Percentiles rank a stretch among this genome's conserved stretches.
Evolutionary conservation across 1,284 basidiomycete species (phyloP).

Genomic region (Cryptococcus depauperatus): DNA sequence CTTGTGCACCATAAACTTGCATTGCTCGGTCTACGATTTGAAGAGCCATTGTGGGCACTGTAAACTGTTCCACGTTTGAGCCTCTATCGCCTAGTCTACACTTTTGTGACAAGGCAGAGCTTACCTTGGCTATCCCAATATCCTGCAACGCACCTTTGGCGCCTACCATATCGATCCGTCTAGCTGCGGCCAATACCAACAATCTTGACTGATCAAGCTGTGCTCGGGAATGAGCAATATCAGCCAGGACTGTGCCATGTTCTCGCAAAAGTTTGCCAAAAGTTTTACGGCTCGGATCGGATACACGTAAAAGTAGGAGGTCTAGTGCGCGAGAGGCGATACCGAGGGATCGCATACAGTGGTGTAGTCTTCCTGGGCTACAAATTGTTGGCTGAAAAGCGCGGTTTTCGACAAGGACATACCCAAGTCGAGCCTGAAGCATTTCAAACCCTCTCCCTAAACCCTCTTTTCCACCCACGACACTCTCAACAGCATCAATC

Average conservation of each 20-base stretch:
- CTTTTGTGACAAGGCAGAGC: constrained; percentile 12
- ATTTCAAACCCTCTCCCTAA: constrained; percentile 96
- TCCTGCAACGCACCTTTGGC: constrained; percentile 95
- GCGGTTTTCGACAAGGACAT: constrained; percentile 20
- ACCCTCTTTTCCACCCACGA: constrained; percentile 61
- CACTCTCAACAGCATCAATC: constrained; percentile 54
- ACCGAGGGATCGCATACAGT: constrained; percentile 96
- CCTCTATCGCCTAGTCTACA: no score
- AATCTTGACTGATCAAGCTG: constrained; percentile 83
- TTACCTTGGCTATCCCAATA: constrained; percentile 91
- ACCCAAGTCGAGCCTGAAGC: constrained; percentile 95
- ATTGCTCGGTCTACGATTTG: constrained; percentile 87
- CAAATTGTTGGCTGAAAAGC: constrained; percentile 3
- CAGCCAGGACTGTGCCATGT: constrained; percentile 83
- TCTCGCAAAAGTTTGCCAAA: constrained; percentile 88
- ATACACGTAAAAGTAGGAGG: constrained; percentile 82
- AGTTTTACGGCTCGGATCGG: constrained; percentile 79
- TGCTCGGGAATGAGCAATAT: constrained; percentile 84
- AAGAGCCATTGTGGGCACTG: constrained; percentile 82
- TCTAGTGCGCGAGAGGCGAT: constrained; percentile 78
- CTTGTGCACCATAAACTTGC: constrained; percentile 90
- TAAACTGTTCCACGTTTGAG: constrained; percentile 54
- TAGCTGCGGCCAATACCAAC: constrained; percentile 85
- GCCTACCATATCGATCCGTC: constrained; percentile 79
- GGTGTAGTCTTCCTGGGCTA: constrained; percentile 90